These are phyloP conservation scores for Penicillium nordicum DNA, from an alignment of 2,329 filamentous ascomycete genomes.

Conservation along the genomic window DNA sequence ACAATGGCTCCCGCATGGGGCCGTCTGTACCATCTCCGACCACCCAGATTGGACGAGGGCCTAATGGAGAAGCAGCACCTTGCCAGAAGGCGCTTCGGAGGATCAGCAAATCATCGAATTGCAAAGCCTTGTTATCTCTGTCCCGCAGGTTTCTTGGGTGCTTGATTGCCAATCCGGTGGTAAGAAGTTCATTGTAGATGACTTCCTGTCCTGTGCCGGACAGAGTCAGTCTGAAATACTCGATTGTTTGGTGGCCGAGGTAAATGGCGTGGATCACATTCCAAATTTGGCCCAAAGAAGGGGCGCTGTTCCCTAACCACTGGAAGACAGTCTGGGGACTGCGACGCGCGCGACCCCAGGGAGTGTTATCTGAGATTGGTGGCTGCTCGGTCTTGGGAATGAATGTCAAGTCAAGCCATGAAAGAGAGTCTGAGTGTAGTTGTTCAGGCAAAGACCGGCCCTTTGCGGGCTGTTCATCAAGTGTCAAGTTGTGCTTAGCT, in stretches of 20 bases:
- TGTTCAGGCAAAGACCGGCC: conserved; percentile 36
- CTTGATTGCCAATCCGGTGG: conserved; percentile 28
- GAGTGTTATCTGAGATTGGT: conserved; percentile 25
- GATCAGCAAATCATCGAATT: conserved; percentile 43
- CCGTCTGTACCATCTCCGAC: conserved; percentile 43
- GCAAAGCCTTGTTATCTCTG: conserved; percentile 13
- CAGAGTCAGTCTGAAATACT: conserved; percentile 45
- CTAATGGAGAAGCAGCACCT: conserved; percentile 65
- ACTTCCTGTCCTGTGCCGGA: conserved; percentile 33
- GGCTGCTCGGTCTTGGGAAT: conserved; percentile 16
- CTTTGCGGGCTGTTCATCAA: conserved; percentile 31
- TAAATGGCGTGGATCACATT: conserved; percentile 47
- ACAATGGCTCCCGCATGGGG: conserved; percentile 22
- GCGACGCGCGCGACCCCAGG: conserved; percentile 47
- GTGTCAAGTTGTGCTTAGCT: conserved; percentile 29
- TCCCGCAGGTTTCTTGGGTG: conserved; percentile 23
- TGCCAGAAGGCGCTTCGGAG: conserved; percentile 64
- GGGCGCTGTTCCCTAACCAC: conserved; percentile 38
- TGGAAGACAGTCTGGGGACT: conserved; percentile 42
- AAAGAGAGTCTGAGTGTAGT: conserved; percentile 39
- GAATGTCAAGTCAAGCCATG: conserved; percentile 37
- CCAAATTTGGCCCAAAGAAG: conserved; percentile 48
- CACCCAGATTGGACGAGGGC: conserved; percentile 61
- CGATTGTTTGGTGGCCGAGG: conserved; percentile 43
- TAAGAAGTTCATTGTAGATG: conserved; percentile 41